These are phyloP conservation scores for Beauveria varroae DNA, from an alignment of 2,329 filamentous ascomycete species.

Conservation along the genomic window DNA sequence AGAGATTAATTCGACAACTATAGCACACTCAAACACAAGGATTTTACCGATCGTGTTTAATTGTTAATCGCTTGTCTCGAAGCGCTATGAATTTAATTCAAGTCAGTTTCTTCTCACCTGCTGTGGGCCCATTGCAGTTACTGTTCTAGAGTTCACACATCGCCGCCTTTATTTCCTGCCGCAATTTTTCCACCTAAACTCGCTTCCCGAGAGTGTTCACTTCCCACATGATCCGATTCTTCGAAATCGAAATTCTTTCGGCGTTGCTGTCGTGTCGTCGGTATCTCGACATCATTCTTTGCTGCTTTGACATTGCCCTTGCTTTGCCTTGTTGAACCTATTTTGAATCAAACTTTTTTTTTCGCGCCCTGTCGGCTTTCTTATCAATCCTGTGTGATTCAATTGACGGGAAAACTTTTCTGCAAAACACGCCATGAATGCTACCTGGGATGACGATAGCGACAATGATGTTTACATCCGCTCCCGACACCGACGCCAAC, in stretches of 20 bases:
- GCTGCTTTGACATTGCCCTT: background rate
- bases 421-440: background rate
- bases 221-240: background rate
- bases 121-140: background rate
- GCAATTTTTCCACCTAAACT: background rate
- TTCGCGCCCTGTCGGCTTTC: too few species aligned
- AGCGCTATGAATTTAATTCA: too few species aligned
- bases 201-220: background rate
- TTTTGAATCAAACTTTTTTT: background rate
- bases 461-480: background rate
- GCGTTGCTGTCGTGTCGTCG: background rate
- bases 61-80: background rate
- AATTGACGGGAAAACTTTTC: background rate
- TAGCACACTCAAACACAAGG: background rate
- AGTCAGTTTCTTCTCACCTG: conserved; percentile 4
- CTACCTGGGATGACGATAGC: background rate
- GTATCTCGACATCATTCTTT: background rate
- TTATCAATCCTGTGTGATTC: background rate
- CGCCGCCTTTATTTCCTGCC: background rate
- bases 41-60: background rate
- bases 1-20: background rate
- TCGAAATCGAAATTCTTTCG: background rate
- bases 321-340: background rate
- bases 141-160: background rate
- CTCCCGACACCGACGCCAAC: background rate